Base-by-base conservation (phyloP, 805 yeast genomes). In the Lachancea dasiensis region DNA sequence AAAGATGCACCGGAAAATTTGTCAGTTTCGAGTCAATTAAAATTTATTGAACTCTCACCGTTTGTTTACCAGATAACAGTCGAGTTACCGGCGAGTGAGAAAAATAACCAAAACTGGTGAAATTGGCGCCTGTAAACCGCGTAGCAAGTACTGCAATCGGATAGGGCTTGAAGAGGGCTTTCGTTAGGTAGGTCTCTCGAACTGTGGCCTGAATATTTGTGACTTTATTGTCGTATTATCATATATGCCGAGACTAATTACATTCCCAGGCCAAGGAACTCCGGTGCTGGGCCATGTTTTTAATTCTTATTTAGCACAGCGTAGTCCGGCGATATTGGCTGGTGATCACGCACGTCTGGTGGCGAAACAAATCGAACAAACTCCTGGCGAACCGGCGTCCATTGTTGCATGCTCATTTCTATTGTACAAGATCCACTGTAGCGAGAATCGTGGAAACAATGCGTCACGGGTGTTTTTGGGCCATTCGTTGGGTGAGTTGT, bases 241-340 rank as follows among this genome's bases (percentile, higher is more conserved):
- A n/a, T n/a, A n/a, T n/a, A 28, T 30, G 23, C 51, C 53, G 60
- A 52, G 50, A 38, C 34, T 58, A 14, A 34, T 59, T 6, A 56
- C 63, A 2, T 58, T 60, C 35, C 63, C 63, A 11, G 64, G 64
- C 9, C 64, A 60, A 45, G 64, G 64, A 4, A 55, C 63, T 2
- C 48, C 61, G 8, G 55, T 56, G 3, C 46, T 54, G 1, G 43
- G 51, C 7, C 53, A 58, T 3, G 41, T 46, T 8, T 36, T 51
- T 34, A 54, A 46, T 37, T 43, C 54, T 18, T 49, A 51, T 20
- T 43, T 51, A 21, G 46, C 50, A 37, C 49, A 46, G 29, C 50
- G 46, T 40, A 35, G 48, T 16, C 51, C 38, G 16, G 48, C 48
- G 33, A 46, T 52, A 31, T 39, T 45, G 18, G 24, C 39, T 23